Conservation (phyloP, 1,284 basidiomycete species). For the Cystobasidium sp. region DNA sequence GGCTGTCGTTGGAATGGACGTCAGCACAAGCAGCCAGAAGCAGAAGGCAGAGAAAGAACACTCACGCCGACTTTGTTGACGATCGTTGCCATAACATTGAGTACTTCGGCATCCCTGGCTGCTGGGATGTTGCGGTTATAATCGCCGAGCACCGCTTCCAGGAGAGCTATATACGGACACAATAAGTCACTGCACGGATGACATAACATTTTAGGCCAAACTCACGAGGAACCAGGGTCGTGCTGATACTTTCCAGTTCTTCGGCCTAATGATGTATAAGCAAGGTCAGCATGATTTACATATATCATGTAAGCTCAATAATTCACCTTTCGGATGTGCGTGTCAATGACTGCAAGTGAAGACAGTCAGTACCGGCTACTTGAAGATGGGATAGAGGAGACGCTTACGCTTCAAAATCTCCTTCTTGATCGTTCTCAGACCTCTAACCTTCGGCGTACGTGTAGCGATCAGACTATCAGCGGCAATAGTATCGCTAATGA, state of each 20-base stretch:
- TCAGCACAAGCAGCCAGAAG: not conserved
- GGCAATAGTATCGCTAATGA: slow-evolving; percentile 91
- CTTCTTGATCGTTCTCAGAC: slow-evolving; percentile 96
- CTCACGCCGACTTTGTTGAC: slow-evolving; percentile 81
- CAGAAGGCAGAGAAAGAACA: slow-evolving; percentile 41
- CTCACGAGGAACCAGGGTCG: slow-evolving; percentile 81
- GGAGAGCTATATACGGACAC: slow-evolving; percentile 61
- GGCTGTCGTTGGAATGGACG: not conserved
- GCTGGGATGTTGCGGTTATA: slow-evolving; percentile 93
- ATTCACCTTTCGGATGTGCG: slow-evolving; percentile 68
- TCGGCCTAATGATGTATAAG: slow-evolving; percentile 74
- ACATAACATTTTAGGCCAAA: not conserved
- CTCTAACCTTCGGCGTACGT: slow-evolving; percentile 94
- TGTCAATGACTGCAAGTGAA: slow-evolving; percentile 73
- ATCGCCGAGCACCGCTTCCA: slow-evolving; percentile 96
- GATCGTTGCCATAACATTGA: slow-evolving; percentile 98
- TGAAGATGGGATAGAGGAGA: not conserved
- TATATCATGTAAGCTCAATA: not conserved
- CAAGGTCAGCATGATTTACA: not conserved
- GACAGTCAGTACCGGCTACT: slow-evolving; percentile 28
- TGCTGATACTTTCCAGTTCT: slow-evolving; percentile 89
- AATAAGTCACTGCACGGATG: not conserved
- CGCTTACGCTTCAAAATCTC: slow-evolving; percentile 77
- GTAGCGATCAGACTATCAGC: slow-evolving; percentile 89
- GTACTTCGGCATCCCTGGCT: slow-evolving; percentile 93